Conservation (phyloP, 2,329 filamentous ascomycete species). For the Fusarium begoniae region DNA sequence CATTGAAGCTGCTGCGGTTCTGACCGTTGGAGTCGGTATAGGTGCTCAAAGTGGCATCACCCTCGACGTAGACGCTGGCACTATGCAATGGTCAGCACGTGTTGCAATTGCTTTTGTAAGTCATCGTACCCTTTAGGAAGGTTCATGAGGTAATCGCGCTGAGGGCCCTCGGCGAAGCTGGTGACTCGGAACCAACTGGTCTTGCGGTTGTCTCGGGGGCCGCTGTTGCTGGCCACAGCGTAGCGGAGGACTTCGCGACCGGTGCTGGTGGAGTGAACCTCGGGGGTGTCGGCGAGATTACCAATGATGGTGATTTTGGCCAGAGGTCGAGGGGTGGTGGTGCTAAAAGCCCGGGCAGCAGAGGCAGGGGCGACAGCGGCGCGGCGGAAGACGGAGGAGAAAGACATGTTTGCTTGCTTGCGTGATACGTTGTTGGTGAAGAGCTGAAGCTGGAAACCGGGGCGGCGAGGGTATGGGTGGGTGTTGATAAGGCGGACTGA, state of each 20-base stretch:
- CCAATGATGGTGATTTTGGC: slow-evolving; percentile 89
- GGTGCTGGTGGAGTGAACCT: slow-evolving; percentile 73
- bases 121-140: slow-evolving; percentile 86
- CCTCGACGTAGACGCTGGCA: slow-evolving; percentile 83
- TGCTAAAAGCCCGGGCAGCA: slow-evolving; percentile 77
- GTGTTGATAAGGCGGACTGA: slow-evolving; percentile 10
- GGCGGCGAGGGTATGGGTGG: not conserved
- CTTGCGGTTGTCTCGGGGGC: slow-evolving; percentile 73
- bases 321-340: slow-evolving; percentile 69
- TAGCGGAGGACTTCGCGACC: slow-evolving; percentile 83
- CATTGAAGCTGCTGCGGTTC: slow-evolving; percentile 68
- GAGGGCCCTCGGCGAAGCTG: slow-evolving; percentile 75
- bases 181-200: slow-evolving; percentile 88
- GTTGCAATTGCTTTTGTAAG: not conserved
- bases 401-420: slow-evolving; percentile 49
- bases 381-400: slow-evolving; percentile 64
- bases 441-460: slow-evolving; percentile 2
- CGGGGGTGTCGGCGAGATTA: slow-evolving; percentile 81
- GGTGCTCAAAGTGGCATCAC: slow-evolving; percentile 74
- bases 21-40: slow-evolving; percentile 79
- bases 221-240: slow-evolving; percentile 74
- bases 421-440: not conserved
- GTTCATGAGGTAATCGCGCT: slow-evolving; percentile 75
- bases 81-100: slow-evolving; percentile 56
- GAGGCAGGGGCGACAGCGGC: slow-evolving; percentile 58